Evolutionary conservation across 192 early-diverging fungal genomes (phyloP).

Genomic region (Umbelopsis vinacea): DNA sequence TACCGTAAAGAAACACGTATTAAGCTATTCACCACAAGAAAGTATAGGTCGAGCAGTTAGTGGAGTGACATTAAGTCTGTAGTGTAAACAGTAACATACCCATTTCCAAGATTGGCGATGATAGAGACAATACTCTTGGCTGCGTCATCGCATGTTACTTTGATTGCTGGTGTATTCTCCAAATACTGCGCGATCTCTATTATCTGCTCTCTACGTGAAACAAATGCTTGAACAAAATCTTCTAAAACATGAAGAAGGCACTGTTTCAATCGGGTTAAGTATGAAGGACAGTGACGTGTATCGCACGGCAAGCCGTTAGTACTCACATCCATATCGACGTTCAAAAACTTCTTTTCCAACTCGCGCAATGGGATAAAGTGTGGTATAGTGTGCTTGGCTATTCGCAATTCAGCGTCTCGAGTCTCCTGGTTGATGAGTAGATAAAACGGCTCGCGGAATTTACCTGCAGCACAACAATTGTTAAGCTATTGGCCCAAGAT

Average conservation of each 20-base stretch:
- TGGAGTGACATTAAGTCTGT: too few relatives aligned
- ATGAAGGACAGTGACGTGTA: neutral
- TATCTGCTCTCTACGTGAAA: conserved; percentile 36
- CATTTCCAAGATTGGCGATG: conserved; percentile 7
- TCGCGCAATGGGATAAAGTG: conserved; percentile 48
- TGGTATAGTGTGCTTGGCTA: conserved; percentile 55
- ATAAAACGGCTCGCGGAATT: conserved; percentile 55
- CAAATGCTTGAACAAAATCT: conserved; percentile 31
- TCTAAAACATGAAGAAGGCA: conserved; percentile 37
- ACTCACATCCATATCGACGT: conserved; percentile 48
- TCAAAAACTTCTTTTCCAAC: conserved; percentile 43
- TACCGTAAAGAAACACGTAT: neutral
- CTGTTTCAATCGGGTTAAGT: conserved; percentile 10
- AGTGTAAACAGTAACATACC: neutral
- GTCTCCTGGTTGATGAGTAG: conserved; percentile 37
- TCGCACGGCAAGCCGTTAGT: neutral
- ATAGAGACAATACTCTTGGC: conserved; percentile 12
- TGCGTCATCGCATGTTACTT: conserved; percentile 15
- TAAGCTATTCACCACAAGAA: neutral
- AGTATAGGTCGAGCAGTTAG: neutral
- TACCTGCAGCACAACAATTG: conserved; percentile 20
- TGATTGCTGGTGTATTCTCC: conserved; percentile 13
- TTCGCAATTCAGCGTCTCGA: conserved; percentile 14
- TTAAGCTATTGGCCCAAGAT: neutral
- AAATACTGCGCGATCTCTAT: conserved; percentile 16